Percentiles rank a stretch among this genome's conserved stretches.
phyloP scores from a whole-genome alignment of 2,329 filamentous ascomycete genomes.

The Colletotrichum orchidophilum region DNA sequence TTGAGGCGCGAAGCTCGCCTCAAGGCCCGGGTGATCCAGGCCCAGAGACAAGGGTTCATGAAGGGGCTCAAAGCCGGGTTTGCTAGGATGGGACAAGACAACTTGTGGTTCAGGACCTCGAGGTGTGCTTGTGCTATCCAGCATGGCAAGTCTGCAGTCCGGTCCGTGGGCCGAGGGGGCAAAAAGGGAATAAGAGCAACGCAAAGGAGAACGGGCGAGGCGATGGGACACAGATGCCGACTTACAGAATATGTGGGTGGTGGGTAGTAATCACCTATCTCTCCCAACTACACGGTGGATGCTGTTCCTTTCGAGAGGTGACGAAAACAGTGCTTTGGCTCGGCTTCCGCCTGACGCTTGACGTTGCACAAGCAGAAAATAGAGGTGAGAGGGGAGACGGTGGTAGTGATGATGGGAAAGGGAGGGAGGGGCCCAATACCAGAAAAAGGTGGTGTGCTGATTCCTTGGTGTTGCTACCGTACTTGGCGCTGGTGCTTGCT shows the following conservation, averaged over 20 bases:
- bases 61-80: slow-evolving; percentile 6
- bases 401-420: background rate
- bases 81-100: slow-evolving; percentile 25
- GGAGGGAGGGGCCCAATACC: background rate
- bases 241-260: slow-evolving; percentile 14
- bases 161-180: slow-evolving; percentile 10
- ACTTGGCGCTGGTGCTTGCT: background rate
- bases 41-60: slow-evolving; percentile 5
- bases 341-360: slow-evolving; percentile 11
- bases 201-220: background rate
- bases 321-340: slow-evolving; percentile 18
- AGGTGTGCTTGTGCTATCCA: slow-evolving; percentile 10
- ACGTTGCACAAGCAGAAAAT: slow-evolving; percentile 17
- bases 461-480: background rate
- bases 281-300: slow-evolving; percentile 12
- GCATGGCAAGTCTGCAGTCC: slow-evolving; percentile 8
- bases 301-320: slow-evolving; percentile 8
- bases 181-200: background rate
- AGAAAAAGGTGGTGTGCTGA: slow-evolving; percentile 7
- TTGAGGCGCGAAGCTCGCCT: background rate
- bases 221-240: slow-evolving; percentile 8
- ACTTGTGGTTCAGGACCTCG: slow-evolving; percentile 10
- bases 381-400: background rate
- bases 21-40: background rate
- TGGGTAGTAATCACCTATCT: slow-evolving; percentile 1